phyloP scores from a whole-genome alignment of 805 yeast species.

The Debaryomyces hansenii region DNA sequence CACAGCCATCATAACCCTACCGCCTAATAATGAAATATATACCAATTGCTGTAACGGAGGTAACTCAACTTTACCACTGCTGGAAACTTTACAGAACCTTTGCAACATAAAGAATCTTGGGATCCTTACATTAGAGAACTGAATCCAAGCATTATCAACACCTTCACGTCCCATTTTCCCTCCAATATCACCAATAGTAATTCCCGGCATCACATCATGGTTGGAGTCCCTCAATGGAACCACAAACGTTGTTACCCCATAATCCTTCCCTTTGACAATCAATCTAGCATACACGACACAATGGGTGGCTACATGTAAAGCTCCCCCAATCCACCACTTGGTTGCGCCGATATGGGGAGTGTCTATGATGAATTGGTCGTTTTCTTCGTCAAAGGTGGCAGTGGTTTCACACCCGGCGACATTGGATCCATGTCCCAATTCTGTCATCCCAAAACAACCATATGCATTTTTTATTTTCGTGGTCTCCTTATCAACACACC shows the following conservation, averaged over 20 bases:
- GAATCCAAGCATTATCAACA: slow-evolving; percentile 96
- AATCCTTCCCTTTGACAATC: slow-evolving; percentile 77
- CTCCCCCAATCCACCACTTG: slow-evolving; percentile 99
- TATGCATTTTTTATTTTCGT: slow-evolving; percentile 41
- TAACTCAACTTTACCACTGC: slow-evolving; percentile 67
- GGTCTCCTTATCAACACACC: slow-evolving; percentile 37
- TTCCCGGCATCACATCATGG: slow-evolving; percentile 75
- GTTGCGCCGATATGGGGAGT: slow-evolving; percentile 94
- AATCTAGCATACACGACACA: slow-evolving; percentile 82
- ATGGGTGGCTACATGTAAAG: slow-evolving; percentile 92
- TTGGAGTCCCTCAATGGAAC: slow-evolving; percentile 82
- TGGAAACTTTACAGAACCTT: slow-evolving; percentile 69
- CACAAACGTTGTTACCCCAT: slow-evolving; percentile 90
- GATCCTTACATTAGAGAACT: slow-evolving; percentile 77
- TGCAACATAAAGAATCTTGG: slow-evolving; percentile 83
- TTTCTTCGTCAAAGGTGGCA: slow-evolving; percentile 68
- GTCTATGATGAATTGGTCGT: slow-evolving; percentile 70
- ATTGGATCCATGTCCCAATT: slow-evolving; percentile 89
- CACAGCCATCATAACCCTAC: slow-evolving; percentile 86
- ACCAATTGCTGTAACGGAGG: slow-evolving; percentile 89
- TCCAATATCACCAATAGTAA: slow-evolving; percentile 88
- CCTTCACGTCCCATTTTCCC: slow-evolving; percentile 96
- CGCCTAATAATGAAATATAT: slow-evolving; percentile 83
- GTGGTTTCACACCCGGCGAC: slow-evolving; percentile 94
- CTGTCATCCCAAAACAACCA: slow-evolving; percentile 95